A percentile compares a stretch with the other conserved stretches of the same genome.
Conservation (phyloP, 2,329 filamentous ascomycete genomes). For the Nannizziopsis arthrosporioides region DNA sequence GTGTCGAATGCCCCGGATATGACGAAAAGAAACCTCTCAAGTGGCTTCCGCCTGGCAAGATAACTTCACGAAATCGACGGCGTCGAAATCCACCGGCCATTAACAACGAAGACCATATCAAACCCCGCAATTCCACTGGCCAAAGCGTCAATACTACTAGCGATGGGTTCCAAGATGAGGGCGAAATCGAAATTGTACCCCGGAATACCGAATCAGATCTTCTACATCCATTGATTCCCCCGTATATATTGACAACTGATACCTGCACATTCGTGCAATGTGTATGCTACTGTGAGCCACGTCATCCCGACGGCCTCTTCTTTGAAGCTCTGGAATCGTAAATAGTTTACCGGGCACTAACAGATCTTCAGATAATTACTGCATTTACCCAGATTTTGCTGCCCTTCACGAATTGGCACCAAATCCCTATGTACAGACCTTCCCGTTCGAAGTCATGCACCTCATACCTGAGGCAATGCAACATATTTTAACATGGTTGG, state of each 20-base stretch:
- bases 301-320: too few species aligned
- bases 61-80: conserved; percentile 10
- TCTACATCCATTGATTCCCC: not conserved
- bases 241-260: not conserved
- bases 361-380: conserved; percentile 1
- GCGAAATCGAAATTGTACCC: not conserved
- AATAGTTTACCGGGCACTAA: too few species aligned
- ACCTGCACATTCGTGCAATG: conserved; percentile 9
- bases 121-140: too few species aligned
- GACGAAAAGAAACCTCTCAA: conserved; percentile 38
- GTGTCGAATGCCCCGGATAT: conserved; percentile 15
- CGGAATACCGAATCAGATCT: not conserved
- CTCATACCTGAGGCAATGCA: conserved; percentile 10
- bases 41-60: conserved; percentile 25
- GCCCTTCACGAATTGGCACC: conserved; percentile 12
- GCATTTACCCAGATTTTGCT: conserved; percentile 1
- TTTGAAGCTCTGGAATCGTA: too few species aligned
- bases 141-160: not conserved
- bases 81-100: not conserved
- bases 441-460: not conserved
- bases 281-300: conserved; percentile 13
- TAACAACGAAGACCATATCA: not conserved
- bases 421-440: conserved; percentile 11
- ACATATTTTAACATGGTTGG: conserved; percentile 10
- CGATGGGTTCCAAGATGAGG: too few species aligned